Evolutionary conservation across 345 rosid species (phyloP).

Genomic region (Salix dunnii): DNA sequence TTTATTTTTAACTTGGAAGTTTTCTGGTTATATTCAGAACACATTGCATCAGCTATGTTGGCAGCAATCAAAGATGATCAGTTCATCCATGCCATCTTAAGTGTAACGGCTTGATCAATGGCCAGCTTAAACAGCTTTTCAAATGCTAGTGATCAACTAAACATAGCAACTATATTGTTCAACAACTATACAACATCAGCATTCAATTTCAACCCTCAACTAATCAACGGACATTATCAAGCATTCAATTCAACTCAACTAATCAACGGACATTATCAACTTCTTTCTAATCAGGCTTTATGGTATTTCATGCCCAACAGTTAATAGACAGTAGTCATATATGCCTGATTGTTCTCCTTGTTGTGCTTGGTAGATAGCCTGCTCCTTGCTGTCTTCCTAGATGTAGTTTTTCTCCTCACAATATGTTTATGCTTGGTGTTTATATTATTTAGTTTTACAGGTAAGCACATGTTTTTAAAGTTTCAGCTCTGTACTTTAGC

Average conservation of each 20-base stretch:
- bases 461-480: background rate
- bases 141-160: slow-evolving; percentile 91
- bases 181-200: slow-evolving; percentile 79
- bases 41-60: slow-evolving; percentile 90
- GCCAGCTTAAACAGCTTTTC: slow-evolving; percentile 93
- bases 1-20: slow-evolving; percentile 73
- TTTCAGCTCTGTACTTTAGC: background rate
- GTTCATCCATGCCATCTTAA: slow-evolving; percentile 75
- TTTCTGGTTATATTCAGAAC: slow-evolving; percentile 94
- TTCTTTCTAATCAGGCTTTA: slow-evolving; percentile 71
- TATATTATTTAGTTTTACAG: background rate
- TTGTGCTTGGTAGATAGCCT: slow-evolving; percentile 14
- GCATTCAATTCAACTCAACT: slow-evolving; percentile 93
- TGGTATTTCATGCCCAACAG: slow-evolving; percentile 62
- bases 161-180: slow-evolving; percentile 82
- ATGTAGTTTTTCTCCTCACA: background rate
- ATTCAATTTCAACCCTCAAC: slow-evolving; percentile 86
- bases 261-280: slow-evolving; percentile 97
- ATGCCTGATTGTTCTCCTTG: slow-evolving; percentile 24
- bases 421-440: background rate
- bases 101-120: slow-evolving; percentile 95
- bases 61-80: slow-evolving; percentile 97
- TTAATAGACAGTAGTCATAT: slow-evolving; percentile 25
- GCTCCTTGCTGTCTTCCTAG: background rate
- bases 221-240: slow-evolving; percentile 83